A percentile compares a stretch with the other conserved stretches of the same genome.
Conservation (phyloP, 495 filamentous ascomycete species). For the Xylaria sp. region DNA sequence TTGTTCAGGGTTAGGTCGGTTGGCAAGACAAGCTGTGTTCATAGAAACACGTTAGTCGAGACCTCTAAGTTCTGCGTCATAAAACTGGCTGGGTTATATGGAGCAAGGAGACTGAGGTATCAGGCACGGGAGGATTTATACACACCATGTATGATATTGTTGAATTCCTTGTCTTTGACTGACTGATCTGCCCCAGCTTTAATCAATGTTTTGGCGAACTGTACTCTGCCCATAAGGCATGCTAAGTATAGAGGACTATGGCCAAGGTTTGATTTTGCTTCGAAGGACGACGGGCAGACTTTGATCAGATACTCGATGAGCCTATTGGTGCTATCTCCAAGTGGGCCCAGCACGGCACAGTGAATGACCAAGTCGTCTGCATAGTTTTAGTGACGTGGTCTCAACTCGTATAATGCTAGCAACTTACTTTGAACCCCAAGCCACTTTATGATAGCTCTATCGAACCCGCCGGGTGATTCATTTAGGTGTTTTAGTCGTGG, state of each 20-base stretch:
- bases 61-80: no score
- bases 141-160: constrained; percentile 70
- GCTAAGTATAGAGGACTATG: constrained; percentile 69
- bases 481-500: constrained; percentile 61
- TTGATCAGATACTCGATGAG: constrained; percentile 68
- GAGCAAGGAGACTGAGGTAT: no score
- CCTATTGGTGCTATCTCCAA: constrained; percentile 47
- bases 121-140: no score
- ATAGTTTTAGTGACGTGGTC: constrained; percentile 37
- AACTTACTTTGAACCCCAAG: constrained; percentile 59
- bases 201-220: constrained; percentile 66
- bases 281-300: constrained; percentile 62
- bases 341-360: constrained; percentile 61
- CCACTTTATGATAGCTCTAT: constrained; percentile 66
- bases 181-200: constrained; percentile 70
- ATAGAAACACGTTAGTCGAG: no score
- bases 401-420: constrained; percentile 36
- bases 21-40: constrained; percentile 52
- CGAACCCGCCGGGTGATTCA: constrained; percentile 61
- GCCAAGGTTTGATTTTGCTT: constrained; percentile 60
- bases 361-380: constrained; percentile 70
- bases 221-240: constrained; percentile 55
- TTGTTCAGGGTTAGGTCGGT: constrained; percentile 33
- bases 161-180: constrained; percentile 55
- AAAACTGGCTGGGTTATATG: no score